phyloP scores from a whole-genome alignment of 2,329 filamentous ascomycete genomes.

The Sporothrix globosa region DNA sequence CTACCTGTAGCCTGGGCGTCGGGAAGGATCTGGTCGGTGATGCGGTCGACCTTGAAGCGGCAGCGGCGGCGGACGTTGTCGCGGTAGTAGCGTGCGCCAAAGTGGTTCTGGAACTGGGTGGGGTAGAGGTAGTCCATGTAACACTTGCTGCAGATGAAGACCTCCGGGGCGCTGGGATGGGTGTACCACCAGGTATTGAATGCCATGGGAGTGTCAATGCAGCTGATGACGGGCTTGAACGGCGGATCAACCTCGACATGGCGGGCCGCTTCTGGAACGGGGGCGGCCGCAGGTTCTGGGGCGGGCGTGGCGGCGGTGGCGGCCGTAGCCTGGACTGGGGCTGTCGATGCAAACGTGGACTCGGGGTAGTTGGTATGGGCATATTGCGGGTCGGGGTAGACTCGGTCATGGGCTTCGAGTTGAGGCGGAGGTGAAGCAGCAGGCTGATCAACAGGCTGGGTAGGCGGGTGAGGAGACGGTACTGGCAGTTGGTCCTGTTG shows the following conservation, averaged over 20 bases:
- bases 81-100: slow-evolving; percentile 36
- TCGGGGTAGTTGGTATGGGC: slow-evolving; percentile 6
- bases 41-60: slow-evolving; percentile 43
- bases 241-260: not conserved
- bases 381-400: not conserved
- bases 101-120: slow-evolving; percentile 41
- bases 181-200: slow-evolving; percentile 47
- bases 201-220: slow-evolving; percentile 40
- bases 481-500: not conserved
- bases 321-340: not conserved
- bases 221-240: slow-evolving; percentile 33
- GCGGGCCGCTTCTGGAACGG: not conserved
- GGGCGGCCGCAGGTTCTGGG: not conserved
- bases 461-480: not conserved
- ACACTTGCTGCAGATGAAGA: slow-evolving; percentile 49
- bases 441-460: not conserved
- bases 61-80: slow-evolving; percentile 38
- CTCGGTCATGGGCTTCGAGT: not conserved
- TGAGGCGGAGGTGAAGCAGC: not conserved
- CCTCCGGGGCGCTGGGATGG: slow-evolving; percentile 43
- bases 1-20: slow-evolving; percentile 40
- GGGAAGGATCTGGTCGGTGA: slow-evolving; percentile 45
- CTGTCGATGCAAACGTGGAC: not conserved
- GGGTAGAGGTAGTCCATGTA: slow-evolving; percentile 45
- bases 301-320: not conserved